Conservation (phyloP, 805 yeast species). For the Wickerhamiella kurtzmanii region DNA sequence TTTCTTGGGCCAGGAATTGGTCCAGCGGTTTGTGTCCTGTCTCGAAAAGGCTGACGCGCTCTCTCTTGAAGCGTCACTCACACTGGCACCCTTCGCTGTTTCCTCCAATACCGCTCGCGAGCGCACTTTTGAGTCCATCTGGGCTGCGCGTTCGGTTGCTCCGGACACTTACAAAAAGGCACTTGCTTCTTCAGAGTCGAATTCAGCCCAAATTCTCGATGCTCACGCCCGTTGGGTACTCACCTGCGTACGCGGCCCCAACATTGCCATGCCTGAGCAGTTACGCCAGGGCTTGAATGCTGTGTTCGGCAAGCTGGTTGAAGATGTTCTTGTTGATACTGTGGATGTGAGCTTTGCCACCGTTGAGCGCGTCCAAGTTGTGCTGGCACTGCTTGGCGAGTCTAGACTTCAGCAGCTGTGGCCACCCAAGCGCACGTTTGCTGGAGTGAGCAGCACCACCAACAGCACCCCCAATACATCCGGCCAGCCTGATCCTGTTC, state of each 20-base stretch:
- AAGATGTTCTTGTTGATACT: constrained; percentile 16
- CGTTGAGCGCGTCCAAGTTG: constrained; percentile 20
- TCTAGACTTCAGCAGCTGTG: neutral
- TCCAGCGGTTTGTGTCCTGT: constrained; percentile 4
- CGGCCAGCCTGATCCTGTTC: neutral
- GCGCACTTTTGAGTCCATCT: constrained; percentile 14
- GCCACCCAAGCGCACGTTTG: neutral
- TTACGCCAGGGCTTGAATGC: neutral
- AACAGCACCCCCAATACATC: neutral
- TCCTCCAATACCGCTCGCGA: constrained; percentile 12
- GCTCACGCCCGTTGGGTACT: constrained; percentile 1
- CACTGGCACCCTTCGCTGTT: constrained; percentile 13
- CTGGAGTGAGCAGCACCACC: neutral
- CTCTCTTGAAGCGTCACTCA: constrained; percentile 11
- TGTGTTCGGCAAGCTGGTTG: neutral
- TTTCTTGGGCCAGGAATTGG: constrained; percentile 16
- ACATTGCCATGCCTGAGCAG: neutral
- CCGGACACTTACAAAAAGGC: constrained; percentile 8
- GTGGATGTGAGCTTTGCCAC: constrained; percentile 17
- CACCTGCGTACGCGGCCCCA: neutral
- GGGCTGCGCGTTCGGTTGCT: constrained; percentile 13
- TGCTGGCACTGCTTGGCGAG: constrained; percentile 9
- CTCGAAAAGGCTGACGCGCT: constrained; percentile 4
- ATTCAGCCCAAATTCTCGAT: neutral
- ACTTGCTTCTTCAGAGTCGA: neutral